Base-by-base conservation (phyloP, 768 basidiomycete genomes). In the Mycena indigotica region DNA sequence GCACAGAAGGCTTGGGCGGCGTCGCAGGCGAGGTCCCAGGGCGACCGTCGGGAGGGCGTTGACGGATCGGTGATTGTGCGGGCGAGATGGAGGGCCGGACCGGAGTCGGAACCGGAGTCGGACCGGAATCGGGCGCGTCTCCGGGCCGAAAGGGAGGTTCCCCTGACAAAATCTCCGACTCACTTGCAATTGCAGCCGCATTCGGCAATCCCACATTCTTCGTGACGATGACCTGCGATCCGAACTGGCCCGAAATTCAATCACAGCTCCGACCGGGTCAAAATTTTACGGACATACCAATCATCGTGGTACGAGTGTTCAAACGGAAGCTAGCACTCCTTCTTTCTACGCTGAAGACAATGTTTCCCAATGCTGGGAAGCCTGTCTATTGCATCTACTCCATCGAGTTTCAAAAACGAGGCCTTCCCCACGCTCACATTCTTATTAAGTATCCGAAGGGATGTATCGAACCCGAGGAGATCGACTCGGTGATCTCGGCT, bases 371-470 rank as follows among this genome's bases (percentile, higher is more conserved):
- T 46, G 67, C 68, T 21, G 76, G 76, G 0, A 16, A 19, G 0
- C 54, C 62, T 0, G 8, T 67, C 0, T 77, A 77, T 48, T 38
- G 53, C 17, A 70, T 80, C 5, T 65, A 75, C 24, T 63, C 58
- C 13, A 61, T 78, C 25, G 75, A 80, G 59, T 79, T 79, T 54
- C 76, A n/a, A 78, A 78, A 79, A 51, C 66, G 71, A 0, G 75
- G 78, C 0, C 60, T 78, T 0, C 77, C 77, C 0, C 77, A 80
- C 61, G 69, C 70, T 0, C 78, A 79, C 56, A 74, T 77, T 44
- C 60, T 80, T 19, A 41, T 76, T 55, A 74, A 73, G 51, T 74
- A 59, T 50, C 23, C 21, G 26, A n/a, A n/a, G 10, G 62, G 68
- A 12, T 73, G 69, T 50, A 44, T 62, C 3, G 41, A 38, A 4